A percentile compares a stretch with the other conserved stretches of the same genome.
Evolutionary conservation across 2,329 filamentous ascomycete genomes (phyloP).

Genomic region (Dactylonectria estremocensis): DNA sequence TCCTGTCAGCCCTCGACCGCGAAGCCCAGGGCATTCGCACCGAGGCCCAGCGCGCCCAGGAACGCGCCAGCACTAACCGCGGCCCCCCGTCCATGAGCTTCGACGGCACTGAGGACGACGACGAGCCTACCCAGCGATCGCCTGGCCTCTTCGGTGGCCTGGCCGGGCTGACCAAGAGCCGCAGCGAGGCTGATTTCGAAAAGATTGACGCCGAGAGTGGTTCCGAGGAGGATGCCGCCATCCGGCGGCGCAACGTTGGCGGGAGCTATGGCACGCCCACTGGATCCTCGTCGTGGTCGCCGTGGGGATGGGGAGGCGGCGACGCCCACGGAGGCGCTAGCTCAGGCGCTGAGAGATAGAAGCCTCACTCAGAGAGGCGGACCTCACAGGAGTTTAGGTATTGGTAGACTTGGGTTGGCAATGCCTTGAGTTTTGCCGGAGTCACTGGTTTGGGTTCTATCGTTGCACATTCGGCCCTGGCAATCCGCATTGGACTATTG

Average conservation of each 20-base stretch:
- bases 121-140: conserved; percentile 58
- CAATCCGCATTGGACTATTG: not conserved
- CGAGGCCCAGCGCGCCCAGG: conserved; percentile 49
- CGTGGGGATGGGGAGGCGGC: conserved; percentile 62
- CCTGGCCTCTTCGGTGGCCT: conserved; percentile 64
- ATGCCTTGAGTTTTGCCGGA: conserved; percentile 15
- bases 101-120: conserved; percentile 52
- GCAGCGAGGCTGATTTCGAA: conserved; percentile 91
- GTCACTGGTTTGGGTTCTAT: conserved; percentile 1
- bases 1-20: conserved; percentile 84
- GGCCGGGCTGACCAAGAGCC: conserved; percentile 81
- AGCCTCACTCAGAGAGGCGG: conserved; percentile 37
- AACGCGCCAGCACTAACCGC: conserved; percentile 38
- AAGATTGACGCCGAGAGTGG: conserved; percentile 85
- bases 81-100: conserved; percentile 43
- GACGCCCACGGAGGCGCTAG: conserved; percentile 45
- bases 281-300: conserved; percentile 61
- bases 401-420: conserved; percentile 39
- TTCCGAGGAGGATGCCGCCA: conserved; percentile 65
- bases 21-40: conserved; percentile 77
- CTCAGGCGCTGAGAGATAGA: conserved; percentile 59
- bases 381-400: conserved; percentile 50
- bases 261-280: conserved; percentile 44
- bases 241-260: conserved; percentile 52
- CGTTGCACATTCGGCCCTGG: not conserved